Conservation (phyloP, 73 alveolate genomes). For the Tetrahymena malaccensis region DNA sequence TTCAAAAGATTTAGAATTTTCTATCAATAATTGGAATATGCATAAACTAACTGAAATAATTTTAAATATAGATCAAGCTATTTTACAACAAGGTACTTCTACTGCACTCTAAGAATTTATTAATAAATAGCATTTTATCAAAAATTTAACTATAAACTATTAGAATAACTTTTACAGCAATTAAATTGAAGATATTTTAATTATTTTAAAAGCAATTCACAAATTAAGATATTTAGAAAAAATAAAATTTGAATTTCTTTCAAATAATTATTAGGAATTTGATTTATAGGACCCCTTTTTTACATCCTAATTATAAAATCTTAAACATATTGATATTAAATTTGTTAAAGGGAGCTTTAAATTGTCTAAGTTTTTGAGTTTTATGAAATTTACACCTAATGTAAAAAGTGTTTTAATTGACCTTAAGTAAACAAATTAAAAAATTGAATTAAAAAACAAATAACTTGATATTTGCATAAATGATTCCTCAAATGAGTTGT, state of each 20-base stretch:
- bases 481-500: not conserved
- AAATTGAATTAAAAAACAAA: too few species aligned
- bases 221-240: not conserved
- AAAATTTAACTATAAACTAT: too few species aligned
- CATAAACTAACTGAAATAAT: not conserved
- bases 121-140: too few species aligned
- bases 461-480: too few species aligned
- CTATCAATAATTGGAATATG: not conserved
- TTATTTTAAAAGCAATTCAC: not conserved
- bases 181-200: too few species aligned
- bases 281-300: not conserved
- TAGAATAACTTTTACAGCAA: too few species aligned
- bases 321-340: not conserved
- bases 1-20: not conserved
- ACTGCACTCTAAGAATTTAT: too few species aligned
- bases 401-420: not conserved
- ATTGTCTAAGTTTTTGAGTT: too few species aligned
- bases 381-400: not conserved
- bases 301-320: not conserved
- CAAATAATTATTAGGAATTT: too few species aligned
- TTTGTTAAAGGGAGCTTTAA: too few species aligned
- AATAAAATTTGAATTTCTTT: not conserved
- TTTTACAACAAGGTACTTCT: not conserved
- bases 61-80: too few species aligned
- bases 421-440: too few species aligned